These are phyloP conservation scores for Colletotrichum trifolii DNA, from an alignment of 2,329 filamentous ascomycete genomes.

Conservation along the genomic window DNA sequence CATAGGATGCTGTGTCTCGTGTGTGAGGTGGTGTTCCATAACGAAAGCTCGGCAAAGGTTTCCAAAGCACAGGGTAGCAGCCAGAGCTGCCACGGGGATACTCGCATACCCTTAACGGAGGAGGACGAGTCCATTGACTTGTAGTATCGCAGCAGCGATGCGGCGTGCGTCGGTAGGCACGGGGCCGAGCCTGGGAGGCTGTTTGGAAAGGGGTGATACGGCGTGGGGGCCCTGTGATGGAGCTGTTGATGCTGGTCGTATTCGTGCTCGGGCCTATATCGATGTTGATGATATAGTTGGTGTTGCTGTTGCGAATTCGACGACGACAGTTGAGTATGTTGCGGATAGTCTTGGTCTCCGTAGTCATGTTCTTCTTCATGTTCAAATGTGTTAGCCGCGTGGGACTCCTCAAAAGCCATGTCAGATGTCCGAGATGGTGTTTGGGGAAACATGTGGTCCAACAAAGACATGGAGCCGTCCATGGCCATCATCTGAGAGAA, in stretches of 20 bases:
- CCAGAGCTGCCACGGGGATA: slow-evolving; percentile 57
- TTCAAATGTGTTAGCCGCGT: too few relatives aligned
- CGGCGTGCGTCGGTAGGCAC: slow-evolving; percentile 38
- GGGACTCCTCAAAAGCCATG: neutral
- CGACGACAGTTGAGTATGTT: too few relatives aligned
- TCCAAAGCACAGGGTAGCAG: slow-evolving; percentile 54
- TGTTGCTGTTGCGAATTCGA: too few relatives aligned
- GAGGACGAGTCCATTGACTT: slow-evolving; percentile 45
- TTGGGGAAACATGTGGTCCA: slow-evolving; percentile 1
- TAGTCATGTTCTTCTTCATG: too few relatives aligned
- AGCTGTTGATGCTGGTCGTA: too few relatives aligned
- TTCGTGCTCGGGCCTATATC: neutral
- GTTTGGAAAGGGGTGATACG: slow-evolving; percentile 1
- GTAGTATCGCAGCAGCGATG: slow-evolving; percentile 44
- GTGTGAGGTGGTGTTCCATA: slow-evolving; percentile 52
- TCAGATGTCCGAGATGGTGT: slow-evolving; percentile 1
- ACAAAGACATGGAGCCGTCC: slow-evolving; percentile 7
- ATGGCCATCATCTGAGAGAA: slow-evolving; percentile 14
- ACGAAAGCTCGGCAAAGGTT: slow-evolving; percentile 53
- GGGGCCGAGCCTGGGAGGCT: slow-evolving; percentile 7
- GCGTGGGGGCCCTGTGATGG: neutral
- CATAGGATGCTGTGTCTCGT: slow-evolving; percentile 52
- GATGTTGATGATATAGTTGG: neutral
- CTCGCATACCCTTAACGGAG: slow-evolving; percentile 46
- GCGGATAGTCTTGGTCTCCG: too few relatives aligned